Conservation (phyloP, 331 rosid genomes). For the Phaseolus coccineus region DNA sequence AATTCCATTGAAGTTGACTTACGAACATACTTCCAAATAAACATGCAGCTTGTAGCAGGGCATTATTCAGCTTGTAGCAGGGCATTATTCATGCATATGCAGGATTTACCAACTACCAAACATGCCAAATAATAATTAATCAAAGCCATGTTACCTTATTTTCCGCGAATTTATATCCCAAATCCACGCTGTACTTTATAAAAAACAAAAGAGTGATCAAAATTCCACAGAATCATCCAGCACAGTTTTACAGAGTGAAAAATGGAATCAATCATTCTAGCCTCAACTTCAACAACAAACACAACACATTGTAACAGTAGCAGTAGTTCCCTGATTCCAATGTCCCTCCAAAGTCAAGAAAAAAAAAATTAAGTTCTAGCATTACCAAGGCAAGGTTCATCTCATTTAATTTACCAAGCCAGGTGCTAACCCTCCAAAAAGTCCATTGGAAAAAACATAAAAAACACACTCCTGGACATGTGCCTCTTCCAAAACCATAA, state of each 20-base stretch:
- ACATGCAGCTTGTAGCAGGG: background rate
- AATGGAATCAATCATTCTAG: slow-evolving; percentile 27
- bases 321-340: slow-evolving; percentile 3
- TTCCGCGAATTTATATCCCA: background rate
- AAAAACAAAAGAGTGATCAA: background rate
- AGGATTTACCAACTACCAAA: background rate
- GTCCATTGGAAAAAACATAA: slow-evolving; percentile 22
- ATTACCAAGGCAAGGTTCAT: slow-evolving; percentile 5
- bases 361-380: background rate
- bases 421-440: too few relatives aligned
- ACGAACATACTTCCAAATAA: background rate
- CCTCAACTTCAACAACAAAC: slow-evolving; percentile 1
- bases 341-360: background rate
- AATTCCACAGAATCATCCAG: slow-evolving; percentile 24
- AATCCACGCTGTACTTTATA: background rate
- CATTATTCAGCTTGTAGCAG: background rate
- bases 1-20: background rate
- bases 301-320: slow-evolving; percentile 15
- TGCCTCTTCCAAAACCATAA: slow-evolving; percentile 12
- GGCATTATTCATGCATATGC: background rate
- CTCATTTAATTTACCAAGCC: background rate
- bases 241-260: slow-evolving; percentile 3
- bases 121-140: background rate
- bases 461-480: background rate
- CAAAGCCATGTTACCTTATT: background rate